These are phyloP conservation scores for Trichaptum fuscoviolaceum DNA, from an alignment of 768 basidiomycete genomes.

Conservation along the genomic window DNA sequence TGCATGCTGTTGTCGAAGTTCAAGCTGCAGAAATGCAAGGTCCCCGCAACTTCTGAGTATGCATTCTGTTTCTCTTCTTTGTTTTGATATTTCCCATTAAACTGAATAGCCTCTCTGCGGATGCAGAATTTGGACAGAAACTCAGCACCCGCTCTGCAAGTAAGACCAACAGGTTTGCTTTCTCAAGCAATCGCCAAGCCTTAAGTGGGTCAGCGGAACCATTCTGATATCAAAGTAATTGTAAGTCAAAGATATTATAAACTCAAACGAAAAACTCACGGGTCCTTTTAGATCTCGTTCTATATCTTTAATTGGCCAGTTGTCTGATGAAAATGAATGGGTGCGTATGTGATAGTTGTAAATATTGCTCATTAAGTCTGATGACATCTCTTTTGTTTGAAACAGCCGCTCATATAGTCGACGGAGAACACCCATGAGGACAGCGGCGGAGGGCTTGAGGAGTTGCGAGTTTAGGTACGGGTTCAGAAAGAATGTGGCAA, in stretches of 20 bases:
- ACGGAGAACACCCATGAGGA: not conserved
- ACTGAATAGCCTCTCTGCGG: slow-evolving; percentile 27
- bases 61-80: slow-evolving; percentile 21
- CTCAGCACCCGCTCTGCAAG: slow-evolving; percentile 20
- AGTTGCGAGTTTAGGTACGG: slow-evolving; percentile 6
- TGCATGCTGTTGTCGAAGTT: slow-evolving; percentile 23
- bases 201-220: not conserved
- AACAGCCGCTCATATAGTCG: not conserved
- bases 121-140: slow-evolving; percentile 27
- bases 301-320: not conserved
- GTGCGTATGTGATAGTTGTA: not conserved
- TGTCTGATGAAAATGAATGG: not conserved
- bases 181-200: not conserved
- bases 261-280: not conserved
- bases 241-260: not conserved
- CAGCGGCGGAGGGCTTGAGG: not conserved
- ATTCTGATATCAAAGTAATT: not conserved
- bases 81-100: slow-evolving; percentile 25
- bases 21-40: slow-evolving; percentile 26
- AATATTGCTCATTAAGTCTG: not conserved
- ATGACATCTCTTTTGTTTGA: not conserved
- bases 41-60: slow-evolving; percentile 16
- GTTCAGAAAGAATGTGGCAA: slow-evolving; percentile 13
- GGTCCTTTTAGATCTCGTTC: not conserved
- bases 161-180: not conserved